Conservation (phyloP, 768 basidiomycete species). For the Austroboletus festivus region DNA sequence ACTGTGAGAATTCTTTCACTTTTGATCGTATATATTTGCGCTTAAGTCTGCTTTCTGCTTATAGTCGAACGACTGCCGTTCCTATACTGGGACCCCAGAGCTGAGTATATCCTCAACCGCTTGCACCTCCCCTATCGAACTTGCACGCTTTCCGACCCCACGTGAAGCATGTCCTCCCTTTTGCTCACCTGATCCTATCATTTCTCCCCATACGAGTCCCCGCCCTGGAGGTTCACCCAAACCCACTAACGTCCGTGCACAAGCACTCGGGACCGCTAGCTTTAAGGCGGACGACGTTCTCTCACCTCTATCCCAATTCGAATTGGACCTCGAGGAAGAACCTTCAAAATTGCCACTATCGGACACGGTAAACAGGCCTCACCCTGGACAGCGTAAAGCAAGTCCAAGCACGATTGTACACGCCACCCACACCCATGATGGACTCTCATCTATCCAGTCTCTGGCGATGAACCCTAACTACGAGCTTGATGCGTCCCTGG, state of each 20-base stretch:
- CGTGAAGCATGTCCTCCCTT: background rate
- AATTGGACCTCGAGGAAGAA: slow-evolving; percentile 22
- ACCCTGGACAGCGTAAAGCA: slow-evolving; percentile 5
- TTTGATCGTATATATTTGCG: background rate
- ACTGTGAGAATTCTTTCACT: slow-evolving; percentile 28
- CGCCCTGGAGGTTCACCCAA: background rate
- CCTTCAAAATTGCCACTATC: slow-evolving; percentile 18
- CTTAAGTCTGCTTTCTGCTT: slow-evolving; percentile 4
- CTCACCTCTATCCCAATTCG: slow-evolving; percentile 26
- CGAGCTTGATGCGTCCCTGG: background rate
- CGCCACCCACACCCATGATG: background rate
- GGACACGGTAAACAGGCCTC: slow-evolving; percentile 19
- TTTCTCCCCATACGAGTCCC: background rate
- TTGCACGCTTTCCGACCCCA: background rate
- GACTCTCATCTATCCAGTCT: background rate
- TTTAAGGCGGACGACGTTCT: slow-evolving; percentile 6
- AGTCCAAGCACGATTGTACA: background rate
- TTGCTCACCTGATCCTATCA: background rate
- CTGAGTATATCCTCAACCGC: slow-evolving; percentile 11
- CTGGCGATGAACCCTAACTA: background rate
- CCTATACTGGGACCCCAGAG: slow-evolving; percentile 8
- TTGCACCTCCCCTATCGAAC: slow-evolving; percentile 12
- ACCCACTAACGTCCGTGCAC: background rate
- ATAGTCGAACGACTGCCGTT: slow-evolving; percentile 12
- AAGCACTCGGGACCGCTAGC: background rate